phyloP scores from a whole-genome alignment of 1,284 basidiomycete species.

The Marasmius fiardii region DNA sequence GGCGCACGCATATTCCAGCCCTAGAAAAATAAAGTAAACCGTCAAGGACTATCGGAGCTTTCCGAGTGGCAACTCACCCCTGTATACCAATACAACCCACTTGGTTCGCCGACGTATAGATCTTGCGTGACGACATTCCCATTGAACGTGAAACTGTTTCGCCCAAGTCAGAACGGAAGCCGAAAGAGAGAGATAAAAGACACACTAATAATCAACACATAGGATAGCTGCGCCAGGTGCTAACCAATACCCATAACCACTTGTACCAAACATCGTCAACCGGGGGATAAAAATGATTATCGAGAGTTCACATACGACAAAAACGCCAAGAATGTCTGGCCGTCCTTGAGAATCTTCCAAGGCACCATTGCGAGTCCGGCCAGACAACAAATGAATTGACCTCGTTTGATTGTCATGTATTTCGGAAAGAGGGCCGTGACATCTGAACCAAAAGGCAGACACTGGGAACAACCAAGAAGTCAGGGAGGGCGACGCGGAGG shows the following conservation, averaged over 20 bases:
- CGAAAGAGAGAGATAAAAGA: neutral
- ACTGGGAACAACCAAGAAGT: neutral
- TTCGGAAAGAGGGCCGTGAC: constrained; percentile 20
- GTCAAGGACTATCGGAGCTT: neutral
- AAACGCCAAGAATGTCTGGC: constrained; percentile 11
- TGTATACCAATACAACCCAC: constrained; percentile 18
- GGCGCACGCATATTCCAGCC: constrained; percentile 16
- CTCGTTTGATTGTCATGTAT: constrained; percentile 22
- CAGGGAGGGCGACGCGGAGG: neutral
- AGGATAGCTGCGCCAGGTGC: constrained; percentile 15
- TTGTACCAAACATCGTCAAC: constrained; percentile 4
- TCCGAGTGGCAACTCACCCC: constrained; percentile 1
- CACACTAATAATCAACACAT: constrained; percentile 14
- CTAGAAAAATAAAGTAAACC: neutral
- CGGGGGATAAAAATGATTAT: neutral
- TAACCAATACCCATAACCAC: constrained; percentile 16
- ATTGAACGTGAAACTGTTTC: constrained; percentile 4
- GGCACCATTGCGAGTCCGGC: constrained; percentile 21
- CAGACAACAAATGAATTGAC: constrained; percentile 21
- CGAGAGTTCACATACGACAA: constrained; percentile 5
- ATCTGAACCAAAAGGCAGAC: constrained; percentile 23
- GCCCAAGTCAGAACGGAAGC: neutral
- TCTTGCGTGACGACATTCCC: constrained; percentile 9
- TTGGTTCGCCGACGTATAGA: constrained; percentile 16
- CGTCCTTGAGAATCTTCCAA: constrained; percentile 16